Evolutionary conservation across 805 yeast species (phyloP).

Genomic region (Priceomyces fermenticarens): DNA sequence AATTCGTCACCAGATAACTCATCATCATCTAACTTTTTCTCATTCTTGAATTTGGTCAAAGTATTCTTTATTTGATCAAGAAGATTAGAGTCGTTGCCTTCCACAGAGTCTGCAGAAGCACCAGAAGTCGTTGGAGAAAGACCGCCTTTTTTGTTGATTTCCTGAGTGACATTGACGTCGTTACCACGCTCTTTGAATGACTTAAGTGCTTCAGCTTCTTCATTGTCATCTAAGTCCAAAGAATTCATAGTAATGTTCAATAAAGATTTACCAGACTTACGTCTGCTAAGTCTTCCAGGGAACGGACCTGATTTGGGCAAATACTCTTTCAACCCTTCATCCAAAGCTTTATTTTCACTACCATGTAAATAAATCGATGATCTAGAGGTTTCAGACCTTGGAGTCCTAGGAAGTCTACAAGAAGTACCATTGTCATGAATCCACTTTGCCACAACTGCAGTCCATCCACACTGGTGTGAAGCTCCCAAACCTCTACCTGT

Average conservation of each 20-base stretch:
- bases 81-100: slow-evolving; percentile 30
- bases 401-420: slow-evolving; percentile 50
- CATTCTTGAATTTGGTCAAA: slow-evolving; percentile 27
- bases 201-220: slow-evolving; percentile 21
- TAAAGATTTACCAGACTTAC: slow-evolving; percentile 73
- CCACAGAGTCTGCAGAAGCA: slow-evolving; percentile 27
- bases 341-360: slow-evolving; percentile 12
- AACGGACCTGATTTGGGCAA: slow-evolving; percentile 46
- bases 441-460: slow-evolving; percentile 87
- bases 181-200: slow-evolving; percentile 7
- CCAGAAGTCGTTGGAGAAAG: slow-evolving; percentile 19
- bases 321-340: slow-evolving; percentile 37
- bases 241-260: slow-evolving; percentile 65
- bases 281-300: slow-evolving; percentile 55
- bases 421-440: slow-evolving; percentile 85
- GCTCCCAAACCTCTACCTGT: slow-evolving; percentile 94
- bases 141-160: slow-evolving; percentile 12
- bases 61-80: slow-evolving; percentile 35
- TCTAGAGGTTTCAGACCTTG: slow-evolving; percentile 26
- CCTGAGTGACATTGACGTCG: slow-evolving; percentile 17
- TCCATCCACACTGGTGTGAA: slow-evolving; percentile 96
- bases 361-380: slow-evolving; percentile 22
- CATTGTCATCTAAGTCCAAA: slow-evolving; percentile 66
- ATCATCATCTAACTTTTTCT: slow-evolving; percentile 30
- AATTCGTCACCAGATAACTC: slow-evolving; percentile 54